Evolutionary conservation across 495 filamentous ascomycete genomes (phyloP), one percentile per base, ranked within the genome.

Genomic region (Aspergillus cavernicola): DNA sequence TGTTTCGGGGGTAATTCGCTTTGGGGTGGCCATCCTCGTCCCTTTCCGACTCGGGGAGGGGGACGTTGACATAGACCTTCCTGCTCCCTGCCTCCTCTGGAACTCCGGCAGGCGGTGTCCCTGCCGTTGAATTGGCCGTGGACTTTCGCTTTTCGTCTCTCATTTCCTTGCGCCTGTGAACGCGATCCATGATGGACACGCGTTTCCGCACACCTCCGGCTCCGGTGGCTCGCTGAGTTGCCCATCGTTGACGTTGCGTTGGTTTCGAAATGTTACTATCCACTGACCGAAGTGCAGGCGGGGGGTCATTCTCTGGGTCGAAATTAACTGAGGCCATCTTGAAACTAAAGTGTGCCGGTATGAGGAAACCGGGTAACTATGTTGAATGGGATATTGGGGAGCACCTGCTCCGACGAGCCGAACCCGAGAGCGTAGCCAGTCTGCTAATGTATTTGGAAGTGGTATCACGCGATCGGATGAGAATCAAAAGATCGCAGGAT

Each of bases 211-310:
- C 69, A 28, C 85, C 88, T 65, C 84, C 86, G 69, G 82, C 75
- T 53, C 87, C 85, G 46, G 80, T 84, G 56, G 85, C 77, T 62
- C 89, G 85, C 57, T 89, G 89, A 24, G 93, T 97, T 49, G 93
- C 93, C 93, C 93, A 99, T 85, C 95, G 78, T 63, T 90, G 84
- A 63, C 89, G 76, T 70, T 88, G 85, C 24, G 78, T 79, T 10
- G 82, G 81, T 55, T 77, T 78, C 20, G 77, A 79, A 53, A 80
- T 68, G 58, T 79, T 75, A 48, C 76, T 83, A 53, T 65, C 73
- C 47, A 63, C 59, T 53, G 68, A 66, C 16, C 55, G 65, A 40
- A 66, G 45, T 8, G 66, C 66, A 39, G 36, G 55, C n/a, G 44
- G 45, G 29, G 55, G 56, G 31, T 65, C 63, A 29, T 53, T 46